Evolutionary conservation across 2,329 filamentous ascomycete species (phyloP).

Genomic region (Neonectria coccinea): DNA sequence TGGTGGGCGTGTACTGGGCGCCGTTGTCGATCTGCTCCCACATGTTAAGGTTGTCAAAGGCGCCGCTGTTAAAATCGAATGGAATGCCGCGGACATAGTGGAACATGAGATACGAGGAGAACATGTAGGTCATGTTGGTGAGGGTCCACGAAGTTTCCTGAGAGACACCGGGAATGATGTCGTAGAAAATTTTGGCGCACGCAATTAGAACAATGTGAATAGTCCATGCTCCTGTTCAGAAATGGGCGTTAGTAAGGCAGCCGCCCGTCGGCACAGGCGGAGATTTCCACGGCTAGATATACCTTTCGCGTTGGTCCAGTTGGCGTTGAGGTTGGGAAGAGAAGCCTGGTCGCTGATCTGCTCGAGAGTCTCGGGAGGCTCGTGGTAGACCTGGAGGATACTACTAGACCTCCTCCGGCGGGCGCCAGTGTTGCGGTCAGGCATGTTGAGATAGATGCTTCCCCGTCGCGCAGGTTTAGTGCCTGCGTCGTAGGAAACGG

Average conservation of each 20-base stretch:
- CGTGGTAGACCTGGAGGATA: slow-evolving; percentile 91
- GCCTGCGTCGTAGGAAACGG: slow-evolving; percentile 91
- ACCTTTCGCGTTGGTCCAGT: slow-evolving; percentile 99
- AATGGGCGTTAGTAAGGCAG: slow-evolving; percentile 33
- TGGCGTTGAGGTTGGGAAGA: slow-evolving; percentile 94
- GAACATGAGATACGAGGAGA: slow-evolving; percentile 99
- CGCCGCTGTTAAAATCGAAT: slow-evolving; percentile 98
- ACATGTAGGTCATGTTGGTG: slow-evolving; percentile 99
- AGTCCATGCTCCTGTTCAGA: slow-evolving; percentile 85
- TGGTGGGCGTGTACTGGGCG: slow-evolving; percentile 97
- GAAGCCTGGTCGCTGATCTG: slow-evolving; percentile 97
- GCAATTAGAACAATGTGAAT: slow-evolving; percentile 96
- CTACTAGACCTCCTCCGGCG: slow-evolving; percentile 96
- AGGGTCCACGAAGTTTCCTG: slow-evolving; percentile 99
- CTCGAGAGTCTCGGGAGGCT: slow-evolving; percentile 95
- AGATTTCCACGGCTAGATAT: slow-evolving; percentile 42
- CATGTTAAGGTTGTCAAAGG: slow-evolving; percentile 99
- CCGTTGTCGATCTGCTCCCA: slow-evolving; percentile 99
- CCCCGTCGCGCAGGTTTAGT: slow-evolving; percentile 75
- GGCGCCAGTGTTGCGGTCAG: slow-evolving; percentile 65
- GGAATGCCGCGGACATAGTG: slow-evolving; percentile 98
- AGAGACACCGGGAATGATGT: slow-evolving; percentile 94
- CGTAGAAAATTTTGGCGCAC: slow-evolving; percentile 94
- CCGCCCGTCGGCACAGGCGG: slow-evolving; percentile 17
- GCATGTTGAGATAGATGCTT: slow-evolving; percentile 69